Conservation (phyloP, 2,329 filamentous ascomycete species). For the Neoscytalidium dimidiatum region DNA sequence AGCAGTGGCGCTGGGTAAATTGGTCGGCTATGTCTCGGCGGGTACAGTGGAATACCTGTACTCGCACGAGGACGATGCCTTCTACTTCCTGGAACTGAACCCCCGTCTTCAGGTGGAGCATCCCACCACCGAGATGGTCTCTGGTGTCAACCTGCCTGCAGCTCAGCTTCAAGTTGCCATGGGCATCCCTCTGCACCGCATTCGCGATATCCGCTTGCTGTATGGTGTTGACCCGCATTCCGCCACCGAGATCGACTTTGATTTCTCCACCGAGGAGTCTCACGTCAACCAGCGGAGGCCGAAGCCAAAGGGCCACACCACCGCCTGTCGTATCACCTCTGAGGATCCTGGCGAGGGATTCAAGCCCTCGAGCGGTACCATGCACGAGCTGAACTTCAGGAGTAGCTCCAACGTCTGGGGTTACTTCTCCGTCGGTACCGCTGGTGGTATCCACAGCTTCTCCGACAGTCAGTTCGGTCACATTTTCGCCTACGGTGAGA, state of each 20-base stretch:
- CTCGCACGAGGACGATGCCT: conserved; percentile 96
- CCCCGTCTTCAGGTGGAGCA: conserved; percentile 99
- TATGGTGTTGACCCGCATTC: conserved; percentile 94
- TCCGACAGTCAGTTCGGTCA: conserved; percentile 99
- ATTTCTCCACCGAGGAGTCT: conserved; percentile 86
- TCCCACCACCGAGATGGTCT: conserved; percentile 99
- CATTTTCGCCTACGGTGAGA: conserved; percentile 99
- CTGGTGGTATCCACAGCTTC: conserved; percentile 97
- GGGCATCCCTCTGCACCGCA: conserved; percentile 93
- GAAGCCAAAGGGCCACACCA: conserved; percentile 93
- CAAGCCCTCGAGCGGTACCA: conserved; percentile 98
- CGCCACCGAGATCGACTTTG: conserved; percentile 87
- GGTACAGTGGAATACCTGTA: conserved; percentile 99
- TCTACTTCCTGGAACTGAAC: conserved; percentile 99
- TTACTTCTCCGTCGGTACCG: conserved; percentile 98
- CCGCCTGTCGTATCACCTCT: conserved; percentile 97
- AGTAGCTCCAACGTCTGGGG: conserved; percentile 99
- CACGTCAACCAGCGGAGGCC: conserved; percentile 84
- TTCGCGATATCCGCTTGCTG: conserved; percentile 91
- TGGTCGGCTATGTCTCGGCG: conserved; percentile 97
- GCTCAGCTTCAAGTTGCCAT: conserved; percentile 98
- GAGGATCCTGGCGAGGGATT: conserved; percentile 99
- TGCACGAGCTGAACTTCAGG: conserved; percentile 98
- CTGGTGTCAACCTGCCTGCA: conserved; percentile 93
- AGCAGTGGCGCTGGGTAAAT: conserved; percentile 86